Evolutionary conservation across 2,329 filamentous ascomycete genomes (phyloP).

Genomic region (Albifimbria verrucaria): DNA sequence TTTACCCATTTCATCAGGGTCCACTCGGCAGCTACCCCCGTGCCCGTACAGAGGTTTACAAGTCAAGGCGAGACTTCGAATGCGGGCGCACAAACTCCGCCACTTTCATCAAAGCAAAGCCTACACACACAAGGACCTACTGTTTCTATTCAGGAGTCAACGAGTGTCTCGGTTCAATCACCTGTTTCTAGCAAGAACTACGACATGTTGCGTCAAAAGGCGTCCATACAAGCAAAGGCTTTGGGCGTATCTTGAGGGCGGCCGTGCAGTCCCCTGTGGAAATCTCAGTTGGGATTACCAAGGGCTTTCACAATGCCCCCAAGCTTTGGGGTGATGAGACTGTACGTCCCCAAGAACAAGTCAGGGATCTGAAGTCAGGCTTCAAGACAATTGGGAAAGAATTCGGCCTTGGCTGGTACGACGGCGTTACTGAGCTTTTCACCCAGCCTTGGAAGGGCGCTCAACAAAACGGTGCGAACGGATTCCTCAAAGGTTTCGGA

Average conservation of each 20-base stretch:
- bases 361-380: constrained; percentile 72
- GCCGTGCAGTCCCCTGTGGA: constrained; percentile 76
- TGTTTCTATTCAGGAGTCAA: not conserved
- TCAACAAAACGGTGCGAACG: constrained; percentile 41
- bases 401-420: constrained; percentile 71
- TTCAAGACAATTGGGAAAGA: constrained; percentile 72
- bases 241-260: constrained; percentile 67
- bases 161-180: not conserved
- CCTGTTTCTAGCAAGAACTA: not conserved
- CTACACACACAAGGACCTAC: not conserved
- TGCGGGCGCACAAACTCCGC: not conserved
- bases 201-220: constrained; percentile 4
- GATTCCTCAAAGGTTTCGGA: constrained; percentile 72
- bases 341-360: constrained; percentile 69
- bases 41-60: not conserved
- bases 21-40: not conserved
- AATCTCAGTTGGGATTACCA: constrained; percentile 73
- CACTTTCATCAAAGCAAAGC: constrained; percentile 1
- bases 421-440: constrained; percentile 74
- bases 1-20: constrained; percentile 1
- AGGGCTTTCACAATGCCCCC: constrained; percentile 82
- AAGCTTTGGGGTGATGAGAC: constrained; percentile 79
- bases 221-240: constrained; percentile 53
- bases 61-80: not conserved
- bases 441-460: constrained; percentile 67